Evolutionary conservation across 140 eudicot genomes (phyloP).

Genomic region (Stevia rebaudiana): DNA sequence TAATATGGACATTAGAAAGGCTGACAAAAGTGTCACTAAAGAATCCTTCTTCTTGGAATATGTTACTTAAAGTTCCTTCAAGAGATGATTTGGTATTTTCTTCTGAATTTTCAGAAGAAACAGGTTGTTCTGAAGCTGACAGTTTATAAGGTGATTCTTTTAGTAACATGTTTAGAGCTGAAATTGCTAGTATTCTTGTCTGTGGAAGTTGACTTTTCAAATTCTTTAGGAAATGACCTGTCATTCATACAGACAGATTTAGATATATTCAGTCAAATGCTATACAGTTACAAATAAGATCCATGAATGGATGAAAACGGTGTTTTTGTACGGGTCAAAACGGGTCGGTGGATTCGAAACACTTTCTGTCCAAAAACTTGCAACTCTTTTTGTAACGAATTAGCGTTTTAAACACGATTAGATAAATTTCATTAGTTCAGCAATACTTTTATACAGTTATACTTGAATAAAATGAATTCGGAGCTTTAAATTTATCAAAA

Average conservation of each 20-base stretch:
- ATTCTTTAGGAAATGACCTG: constrained; percentile 91
- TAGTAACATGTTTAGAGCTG: constrained; percentile 79
- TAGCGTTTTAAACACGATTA: not conserved
- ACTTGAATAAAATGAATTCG: not conserved
- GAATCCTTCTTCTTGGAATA: constrained; percentile 89
- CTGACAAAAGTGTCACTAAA: constrained; percentile 71
- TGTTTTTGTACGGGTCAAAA: not conserved
- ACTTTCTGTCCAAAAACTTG: not conserved
- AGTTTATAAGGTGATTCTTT: constrained; percentile 92
- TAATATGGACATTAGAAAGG: constrained; percentile 85
- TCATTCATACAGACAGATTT: constrained; percentile 8
- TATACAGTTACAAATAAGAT: constrained; percentile 8
- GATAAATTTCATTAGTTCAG: not conserved
- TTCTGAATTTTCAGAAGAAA: constrained; percentile 27
- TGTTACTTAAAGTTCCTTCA: constrained; percentile 60
- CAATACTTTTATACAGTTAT: not conserved
- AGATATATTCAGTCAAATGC: not conserved
- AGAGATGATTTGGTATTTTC: constrained; percentile 57
- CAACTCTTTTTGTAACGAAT: not conserved
- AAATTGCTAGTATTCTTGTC: constrained; percentile 90
- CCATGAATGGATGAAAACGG: not conserved
- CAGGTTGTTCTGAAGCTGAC: constrained; percentile 26
- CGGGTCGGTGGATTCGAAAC: not conserved
- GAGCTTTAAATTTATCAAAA: not conserved
- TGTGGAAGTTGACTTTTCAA: constrained; percentile 94